Evolutionary conservation across 306 rosid genomes (phyloP).

Genomic region (Vigna trinervia): DNA sequence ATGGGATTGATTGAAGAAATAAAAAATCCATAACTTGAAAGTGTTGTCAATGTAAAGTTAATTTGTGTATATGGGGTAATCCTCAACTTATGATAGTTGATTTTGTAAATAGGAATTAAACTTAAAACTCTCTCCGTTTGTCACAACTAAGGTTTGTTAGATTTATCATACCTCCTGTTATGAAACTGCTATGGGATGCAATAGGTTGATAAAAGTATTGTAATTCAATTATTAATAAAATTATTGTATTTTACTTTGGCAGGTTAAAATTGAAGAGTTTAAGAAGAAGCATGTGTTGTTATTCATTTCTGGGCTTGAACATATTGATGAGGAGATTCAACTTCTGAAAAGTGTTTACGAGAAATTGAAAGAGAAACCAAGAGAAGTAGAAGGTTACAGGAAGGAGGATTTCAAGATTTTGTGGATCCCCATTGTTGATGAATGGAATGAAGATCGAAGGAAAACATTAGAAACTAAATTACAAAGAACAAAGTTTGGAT

Average conservation of each 20-base stretch:
- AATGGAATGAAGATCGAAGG: not conserved
- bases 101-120: no score
- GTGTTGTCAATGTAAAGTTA: no score
- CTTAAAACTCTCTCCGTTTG: no score
- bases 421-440: conserved; percentile 49
- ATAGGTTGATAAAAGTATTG: no score
- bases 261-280: conserved; percentile 43
- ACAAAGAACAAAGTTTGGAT: conserved; percentile 28
- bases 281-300: conserved; percentile 37
- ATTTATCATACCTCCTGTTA: no score
- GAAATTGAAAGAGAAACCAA: conserved; percentile 26
- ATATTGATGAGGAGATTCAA: conserved; percentile 35
- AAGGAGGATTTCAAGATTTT: conserved; percentile 45
- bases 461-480: not conserved
- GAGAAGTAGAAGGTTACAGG: conserved; percentile 38
- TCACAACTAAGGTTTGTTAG: no score
- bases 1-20: no score
- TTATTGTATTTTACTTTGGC: not conserved
- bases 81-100: no score
- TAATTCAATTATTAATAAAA: not conserved
- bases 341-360: conserved; percentile 31
- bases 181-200: no score
- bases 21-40: no score
- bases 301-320: conserved; percentile 41
- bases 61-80: no score